Conservation (phyloP, 495 filamentous ascomycete species). For the Lasiosphaeris hirsuta region DNA sequence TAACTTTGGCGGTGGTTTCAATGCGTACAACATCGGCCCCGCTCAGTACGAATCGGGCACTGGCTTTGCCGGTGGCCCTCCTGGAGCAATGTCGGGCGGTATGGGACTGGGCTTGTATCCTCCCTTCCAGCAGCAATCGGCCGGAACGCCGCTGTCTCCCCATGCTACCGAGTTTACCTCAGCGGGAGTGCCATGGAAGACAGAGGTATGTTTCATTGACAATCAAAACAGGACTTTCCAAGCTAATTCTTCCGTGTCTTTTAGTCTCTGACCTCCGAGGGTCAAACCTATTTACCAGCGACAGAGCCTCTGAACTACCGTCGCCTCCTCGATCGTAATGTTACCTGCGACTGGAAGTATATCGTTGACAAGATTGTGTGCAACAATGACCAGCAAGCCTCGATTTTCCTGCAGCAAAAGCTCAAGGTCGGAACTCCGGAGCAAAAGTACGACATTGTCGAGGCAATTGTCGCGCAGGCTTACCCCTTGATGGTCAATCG, state of each 20-base stretch:
- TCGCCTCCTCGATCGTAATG: slow-evolving; percentile 89
- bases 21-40: slow-evolving; percentile 24
- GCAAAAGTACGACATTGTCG: slow-evolving; percentile 95
- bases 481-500: slow-evolving; percentile 97
- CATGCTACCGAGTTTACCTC: slow-evolving; percentile 78
- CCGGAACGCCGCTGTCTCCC: slow-evolving; percentile 79
- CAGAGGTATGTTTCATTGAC: slow-evolving; percentile 42
- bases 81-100: slow-evolving; percentile 24
- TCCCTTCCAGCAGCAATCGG: slow-evolving; percentile 66
- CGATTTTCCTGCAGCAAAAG: slow-evolving; percentile 98
- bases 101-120: slow-evolving; percentile 50
- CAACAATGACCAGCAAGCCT: slow-evolving; percentile 98
- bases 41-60: slow-evolving; percentile 35
- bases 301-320: slow-evolving; percentile 97
- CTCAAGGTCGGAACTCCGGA: slow-evolving; percentile 93
- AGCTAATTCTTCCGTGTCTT: slow-evolving; percentile 18
- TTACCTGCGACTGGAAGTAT: slow-evolving; percentile 98
- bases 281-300: slow-evolving; percentile 78
- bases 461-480: slow-evolving; percentile 92
- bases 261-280: slow-evolving; percentile 49
- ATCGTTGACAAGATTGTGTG: slow-evolving; percentile 99
- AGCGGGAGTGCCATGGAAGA: slow-evolving; percentile 44
- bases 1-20: slow-evolving; percentile 23
- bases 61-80: slow-evolving; percentile 28
- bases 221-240: neutral